A percentile compares a stretch with the other conserved stretches of the same genome.
Conservation (phyloP, 306 rosid species). For the Medicago ruthenica region DNA sequence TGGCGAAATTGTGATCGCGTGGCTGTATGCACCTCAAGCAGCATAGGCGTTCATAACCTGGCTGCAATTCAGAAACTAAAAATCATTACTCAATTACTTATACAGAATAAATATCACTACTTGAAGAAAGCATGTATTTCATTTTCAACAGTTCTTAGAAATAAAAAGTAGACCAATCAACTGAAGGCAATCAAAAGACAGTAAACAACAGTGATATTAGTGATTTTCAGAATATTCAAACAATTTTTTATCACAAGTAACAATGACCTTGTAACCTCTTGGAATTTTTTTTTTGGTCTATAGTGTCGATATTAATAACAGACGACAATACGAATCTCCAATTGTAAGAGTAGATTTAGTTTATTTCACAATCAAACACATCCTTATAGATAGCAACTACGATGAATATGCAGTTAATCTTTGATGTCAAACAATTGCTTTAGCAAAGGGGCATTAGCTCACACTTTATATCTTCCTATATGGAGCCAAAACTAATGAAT, state of each 20-base stretch:
- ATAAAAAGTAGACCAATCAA: background rate
- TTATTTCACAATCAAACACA: background rate
- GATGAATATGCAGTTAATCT: background rate
- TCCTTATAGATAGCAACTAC: background rate
- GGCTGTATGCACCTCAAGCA: slow-evolving; percentile 95
- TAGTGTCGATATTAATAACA: background rate
- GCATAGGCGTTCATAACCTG: slow-evolving; percentile 89
- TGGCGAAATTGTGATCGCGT: slow-evolving; percentile 88
- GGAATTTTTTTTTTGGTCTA: background rate
- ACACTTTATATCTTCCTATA: background rate
- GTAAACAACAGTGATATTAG: background rate
- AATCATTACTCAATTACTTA: slow-evolving; percentile 2
- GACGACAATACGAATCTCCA: background rate
- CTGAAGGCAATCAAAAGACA: background rate
- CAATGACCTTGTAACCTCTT: background rate
- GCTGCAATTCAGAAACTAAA: slow-evolving; percentile 55
- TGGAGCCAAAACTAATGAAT: too few species aligned
- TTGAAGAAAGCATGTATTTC: background rate
- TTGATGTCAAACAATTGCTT: slow-evolving; percentile 3
- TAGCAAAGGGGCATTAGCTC: background rate
- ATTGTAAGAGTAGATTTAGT: background rate
- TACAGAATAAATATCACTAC: background rate
- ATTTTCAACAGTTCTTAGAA: slow-evolving; percentile 6
- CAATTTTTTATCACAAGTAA: background rate
- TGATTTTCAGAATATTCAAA: background rate